Base-by-base conservation (phyloP, 495 filamentous ascomycete species). In the Acidomyces sp. region DNA sequence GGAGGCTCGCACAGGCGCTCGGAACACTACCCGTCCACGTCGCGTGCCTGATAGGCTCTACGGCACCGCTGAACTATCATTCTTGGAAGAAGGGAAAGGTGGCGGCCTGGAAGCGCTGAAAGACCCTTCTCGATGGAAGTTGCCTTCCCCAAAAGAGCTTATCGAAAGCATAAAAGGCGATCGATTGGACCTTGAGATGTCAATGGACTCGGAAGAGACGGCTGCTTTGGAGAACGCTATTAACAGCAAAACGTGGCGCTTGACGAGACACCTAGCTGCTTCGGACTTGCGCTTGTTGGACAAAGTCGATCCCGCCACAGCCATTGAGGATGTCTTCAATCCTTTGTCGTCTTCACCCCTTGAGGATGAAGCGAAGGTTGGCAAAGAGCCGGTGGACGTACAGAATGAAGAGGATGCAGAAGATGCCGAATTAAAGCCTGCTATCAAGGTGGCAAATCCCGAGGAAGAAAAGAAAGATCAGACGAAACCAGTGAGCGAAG, bases 181-280 rank as follows among this genome's bases (percentile, higher is more conserved):
- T 46, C 77, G 92, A 15, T 71, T 92, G 46, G 84, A 93, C 49
- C 73, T 94, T 23, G 82, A 92, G 19, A 82, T 82, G 64, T 79
- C 81, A 6, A 71, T 66, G 37, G 72, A 68, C 32, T 74, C 79
- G 17, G 77, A 81, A 41, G 74, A 85, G 41, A 82, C 77, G 55
- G 71, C 77, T 6, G 58, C 55, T 26, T 71, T 82, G 13, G 55
- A 72, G 19, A 77, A 78, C 34, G 62, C 72, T 3, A 92, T 85
- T 56, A 70, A 74, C 17, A 93, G 83, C 65, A 87, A 92, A 60
- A 78, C 74, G 22, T 97, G 90, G 90, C 72, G 85, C 45, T 77
- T 80, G 15, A 63, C 96, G 32, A 74, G 90, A 26, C 71, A 94
- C 39, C 80, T 84, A 3, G 72, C 75, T 28, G 77, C 69, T 51